Conservation (phyloP, 23 red algal species). For the Gracilaria vermiculophylla region DNA sequence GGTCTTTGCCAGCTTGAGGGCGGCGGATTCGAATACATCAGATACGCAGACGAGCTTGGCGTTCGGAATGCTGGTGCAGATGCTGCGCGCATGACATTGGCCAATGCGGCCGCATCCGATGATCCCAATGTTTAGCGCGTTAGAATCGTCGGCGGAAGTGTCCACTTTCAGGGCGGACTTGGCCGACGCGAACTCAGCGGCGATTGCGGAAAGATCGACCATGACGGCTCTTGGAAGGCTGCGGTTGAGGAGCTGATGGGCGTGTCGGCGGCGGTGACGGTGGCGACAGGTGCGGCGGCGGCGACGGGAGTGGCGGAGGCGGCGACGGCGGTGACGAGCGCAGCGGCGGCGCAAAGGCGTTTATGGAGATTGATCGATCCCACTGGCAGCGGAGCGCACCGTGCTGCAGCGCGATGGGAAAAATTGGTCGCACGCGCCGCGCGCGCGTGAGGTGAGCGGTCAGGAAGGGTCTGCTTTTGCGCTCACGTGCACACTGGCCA, state of each 20-base stretch:
- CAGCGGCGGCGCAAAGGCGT: background rate
- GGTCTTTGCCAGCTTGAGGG: slow-evolving; percentile 60
- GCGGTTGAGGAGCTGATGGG: background rate
- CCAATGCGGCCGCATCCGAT: slow-evolving; percentile 97
- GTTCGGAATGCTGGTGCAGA: slow-evolving; percentile 76
- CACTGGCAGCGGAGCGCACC: too few relatives aligned
- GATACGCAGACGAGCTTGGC: slow-evolving; percentile 74
- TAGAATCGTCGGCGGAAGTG: slow-evolving; percentile 33
- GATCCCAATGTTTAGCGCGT: slow-evolving; percentile 80
- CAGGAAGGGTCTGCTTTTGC: background rate
- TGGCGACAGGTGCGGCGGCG: background rate
- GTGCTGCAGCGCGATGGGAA: background rate
- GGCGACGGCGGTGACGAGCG: background rate
- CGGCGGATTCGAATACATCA: slow-evolving; percentile 82
- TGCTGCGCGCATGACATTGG: slow-evolving; percentile 74
- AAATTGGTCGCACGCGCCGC: background rate
- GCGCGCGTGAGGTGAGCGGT: slow-evolving; percentile 7
- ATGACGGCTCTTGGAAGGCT: background rate
- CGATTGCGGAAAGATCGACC: slow-evolving; percentile 5
- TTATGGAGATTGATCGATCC: too few relatives aligned
- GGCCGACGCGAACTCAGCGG: slow-evolving; percentile 28
- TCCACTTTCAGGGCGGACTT: slow-evolving; percentile 53
- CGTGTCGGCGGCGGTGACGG: background rate
- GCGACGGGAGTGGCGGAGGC: background rate
- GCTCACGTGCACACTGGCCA: background rate